These are phyloP conservation scores for Arachnomyces sp. DNA, from an alignment of 2,329 filamentous ascomycete species.

Conservation along the genomic window DNA sequence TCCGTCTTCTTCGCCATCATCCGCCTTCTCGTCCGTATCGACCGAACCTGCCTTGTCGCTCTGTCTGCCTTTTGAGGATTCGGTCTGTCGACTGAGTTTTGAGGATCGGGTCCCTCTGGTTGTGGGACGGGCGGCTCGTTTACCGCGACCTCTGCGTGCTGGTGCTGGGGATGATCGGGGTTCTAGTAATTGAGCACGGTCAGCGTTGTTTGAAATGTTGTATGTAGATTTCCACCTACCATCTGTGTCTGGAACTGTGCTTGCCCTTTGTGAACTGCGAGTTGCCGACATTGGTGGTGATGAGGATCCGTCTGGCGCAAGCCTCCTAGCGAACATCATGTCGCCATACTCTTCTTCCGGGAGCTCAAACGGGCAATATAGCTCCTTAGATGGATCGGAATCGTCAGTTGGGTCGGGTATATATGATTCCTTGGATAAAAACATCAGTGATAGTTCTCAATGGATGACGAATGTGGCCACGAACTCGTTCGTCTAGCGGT, in stretches of 20 bases:
- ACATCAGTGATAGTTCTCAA: slow-evolving; percentile 2
- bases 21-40: slow-evolving; percentile 34
- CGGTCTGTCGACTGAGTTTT: slow-evolving; percentile 33
- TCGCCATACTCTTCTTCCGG: slow-evolving; percentile 45
- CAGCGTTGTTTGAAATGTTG: not conserved
- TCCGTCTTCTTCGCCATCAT: slow-evolving; percentile 32
- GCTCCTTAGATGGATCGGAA: slow-evolving; percentile 39
- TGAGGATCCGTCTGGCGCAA: slow-evolving; percentile 36
- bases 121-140: slow-evolving; percentile 25
- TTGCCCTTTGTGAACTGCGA: slow-evolving; percentile 33
- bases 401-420: slow-evolving; percentile 53
- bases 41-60: slow-evolving; percentile 21
- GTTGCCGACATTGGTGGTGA: slow-evolving; percentile 32
- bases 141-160: slow-evolving; percentile 29
- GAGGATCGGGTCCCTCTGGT: slow-evolving; percentile 32
- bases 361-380: slow-evolving; percentile 60
- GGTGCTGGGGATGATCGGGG: slow-evolving; percentile 37
- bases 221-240: slow-evolving; percentile 24
- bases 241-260: slow-evolving; percentile 42
- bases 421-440: slow-evolving; percentile 40
- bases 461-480: slow-evolving; percentile 37
- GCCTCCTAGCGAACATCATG: slow-evolving; percentile 41
- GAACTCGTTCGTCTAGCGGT: slow-evolving; percentile 76
- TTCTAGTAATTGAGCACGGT: slow-evolving; percentile 25
- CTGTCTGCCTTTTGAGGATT: slow-evolving; percentile 20